A percentile compares a stretch with the other conserved stretches of the same genome.
Evolutionary conservation across 2,329 filamentous ascomycete species (phyloP).

Genomic region (Dissoconium aciculare): DNA sequence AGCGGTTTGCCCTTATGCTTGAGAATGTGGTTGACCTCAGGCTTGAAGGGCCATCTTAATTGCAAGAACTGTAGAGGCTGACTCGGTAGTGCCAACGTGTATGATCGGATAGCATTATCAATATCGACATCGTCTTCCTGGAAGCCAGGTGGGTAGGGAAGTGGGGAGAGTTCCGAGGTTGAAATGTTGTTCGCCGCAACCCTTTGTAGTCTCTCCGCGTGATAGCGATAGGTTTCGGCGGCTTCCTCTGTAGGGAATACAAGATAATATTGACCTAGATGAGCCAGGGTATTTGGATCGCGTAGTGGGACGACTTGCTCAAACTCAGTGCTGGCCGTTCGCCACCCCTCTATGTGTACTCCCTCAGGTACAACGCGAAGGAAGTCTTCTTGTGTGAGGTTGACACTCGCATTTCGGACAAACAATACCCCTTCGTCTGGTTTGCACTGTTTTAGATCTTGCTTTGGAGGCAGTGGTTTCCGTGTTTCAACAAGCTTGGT

Average conservation of each 20-base stretch:
- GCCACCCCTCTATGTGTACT: conserved; percentile 52
- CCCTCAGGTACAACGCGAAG: conserved; percentile 48
- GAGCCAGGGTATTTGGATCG: conserved; percentile 47
- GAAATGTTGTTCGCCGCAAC: conserved; percentile 32
- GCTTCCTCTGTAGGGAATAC: conserved; percentile 48
- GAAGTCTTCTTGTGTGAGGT: conserved; percentile 55
- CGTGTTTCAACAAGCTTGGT: no score
- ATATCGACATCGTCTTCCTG: conserved; percentile 35
- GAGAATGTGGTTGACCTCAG: conserved; percentile 22
- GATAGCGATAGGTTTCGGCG: conserved; percentile 46
- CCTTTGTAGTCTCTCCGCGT: conserved; percentile 37
- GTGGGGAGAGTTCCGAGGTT: conserved; percentile 27
- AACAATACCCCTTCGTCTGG: conserved; percentile 33
- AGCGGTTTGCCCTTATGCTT: conserved; percentile 22
- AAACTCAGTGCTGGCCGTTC: conserved; percentile 39
- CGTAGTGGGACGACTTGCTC: conserved; percentile 46
- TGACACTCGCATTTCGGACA: conserved; percentile 43
- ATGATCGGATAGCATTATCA: conserved; percentile 28
- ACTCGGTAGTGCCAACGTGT: conserved; percentile 36
- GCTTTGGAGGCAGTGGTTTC: neutral
- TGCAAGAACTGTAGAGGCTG: conserved; percentile 22
- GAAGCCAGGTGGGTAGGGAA: conserved; percentile 30
- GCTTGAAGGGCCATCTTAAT: conserved; percentile 23
- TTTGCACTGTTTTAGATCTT: conserved; percentile 1
- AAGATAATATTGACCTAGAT: conserved; percentile 51